Base-by-base conservation (phyloP, 1,284 basidiomycete genomes). In the Thelephora terrestris region DNA sequence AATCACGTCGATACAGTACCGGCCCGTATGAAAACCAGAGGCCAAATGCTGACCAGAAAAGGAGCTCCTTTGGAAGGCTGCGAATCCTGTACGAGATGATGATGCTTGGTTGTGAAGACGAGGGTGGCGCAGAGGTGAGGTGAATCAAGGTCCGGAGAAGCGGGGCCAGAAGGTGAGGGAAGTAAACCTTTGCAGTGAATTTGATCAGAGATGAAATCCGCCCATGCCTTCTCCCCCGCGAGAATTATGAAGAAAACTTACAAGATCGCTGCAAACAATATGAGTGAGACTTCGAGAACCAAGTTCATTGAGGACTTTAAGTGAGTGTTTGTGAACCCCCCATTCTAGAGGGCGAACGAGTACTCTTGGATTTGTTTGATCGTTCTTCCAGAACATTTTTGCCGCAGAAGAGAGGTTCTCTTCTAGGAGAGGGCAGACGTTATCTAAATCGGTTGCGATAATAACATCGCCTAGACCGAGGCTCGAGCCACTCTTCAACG, bases 11-110 rank as follows among this genome's bases (percentile, higher is more conserved):
- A 34, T 24, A 35, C 35, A 85, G 64, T 3, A 90, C 79, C 1
- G 85, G 80, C 39, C 66, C 60, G 52, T 84, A 87, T 7, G 71
- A 61, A 65, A 91, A 93, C 88, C 87, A 93, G 1, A 84, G 63
- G 16, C 88, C 87, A 54, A 93, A 85, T 0, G 82, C 81, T 10
- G 72, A 69, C 89, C 89, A 92, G 62, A 92, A 93, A 0, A 81
- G 71, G 1, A 78, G 71, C 60, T 92, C 90, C 57, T 89, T 90
- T 2, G 73, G 54, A 36, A 90, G 68, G 52, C 85, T 89, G 32
- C 89, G 81, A 38, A 89, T 70, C 64, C 83, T 88, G 73, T 91
- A 88, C 0, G 82, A 81, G 24, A 86, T 77, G 29, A 81, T 59
- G 38, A 87, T 57, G 36, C 62, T 54, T 43, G 39, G 47, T 6